Evolutionary conservation across 2,329 filamentous ascomycete species (phyloP).

Genomic region (Neurospora sp.): DNA sequence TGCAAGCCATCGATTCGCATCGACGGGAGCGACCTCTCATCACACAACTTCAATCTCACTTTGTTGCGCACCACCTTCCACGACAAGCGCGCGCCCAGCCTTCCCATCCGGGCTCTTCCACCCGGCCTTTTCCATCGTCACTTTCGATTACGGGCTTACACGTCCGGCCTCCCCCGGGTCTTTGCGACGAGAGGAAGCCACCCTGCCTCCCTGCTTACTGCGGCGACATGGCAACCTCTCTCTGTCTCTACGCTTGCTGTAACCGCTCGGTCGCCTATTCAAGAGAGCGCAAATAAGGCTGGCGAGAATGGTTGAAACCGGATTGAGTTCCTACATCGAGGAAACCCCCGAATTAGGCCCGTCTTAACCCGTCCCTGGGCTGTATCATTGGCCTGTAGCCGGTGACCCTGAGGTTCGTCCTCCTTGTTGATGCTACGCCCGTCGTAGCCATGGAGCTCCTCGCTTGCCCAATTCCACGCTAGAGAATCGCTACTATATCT

Average conservation of each 20-base stretch:
- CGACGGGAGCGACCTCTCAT: neutral
- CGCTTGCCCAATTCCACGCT: neutral
- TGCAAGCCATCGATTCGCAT: neutral
- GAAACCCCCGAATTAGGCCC: neutral
- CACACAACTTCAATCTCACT: neutral
- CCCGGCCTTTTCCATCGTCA: neutral
- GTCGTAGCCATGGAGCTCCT: neutral
- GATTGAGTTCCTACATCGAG: neutral
- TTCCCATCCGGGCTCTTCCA: neutral
- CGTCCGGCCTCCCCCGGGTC: neutral
- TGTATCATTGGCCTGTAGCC: neutral
- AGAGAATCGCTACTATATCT: slow-evolving; percentile 1
- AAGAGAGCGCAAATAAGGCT: neutral
- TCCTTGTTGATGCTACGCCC: neutral
- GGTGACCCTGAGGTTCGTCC: neutral
- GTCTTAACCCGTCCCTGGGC: neutral
- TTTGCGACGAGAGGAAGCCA: neutral
- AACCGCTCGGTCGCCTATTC: neutral
- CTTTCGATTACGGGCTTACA: neutral
- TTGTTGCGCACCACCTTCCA: neutral
- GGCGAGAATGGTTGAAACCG: neutral
- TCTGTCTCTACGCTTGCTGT: neutral
- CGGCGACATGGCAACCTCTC: neutral
- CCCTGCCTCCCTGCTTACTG: neutral
- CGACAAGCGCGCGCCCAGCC: neutral